Base-by-base conservation (phyloP, 2,329 filamentous ascomycete genomes). In the Fusarium sp. region DNA sequence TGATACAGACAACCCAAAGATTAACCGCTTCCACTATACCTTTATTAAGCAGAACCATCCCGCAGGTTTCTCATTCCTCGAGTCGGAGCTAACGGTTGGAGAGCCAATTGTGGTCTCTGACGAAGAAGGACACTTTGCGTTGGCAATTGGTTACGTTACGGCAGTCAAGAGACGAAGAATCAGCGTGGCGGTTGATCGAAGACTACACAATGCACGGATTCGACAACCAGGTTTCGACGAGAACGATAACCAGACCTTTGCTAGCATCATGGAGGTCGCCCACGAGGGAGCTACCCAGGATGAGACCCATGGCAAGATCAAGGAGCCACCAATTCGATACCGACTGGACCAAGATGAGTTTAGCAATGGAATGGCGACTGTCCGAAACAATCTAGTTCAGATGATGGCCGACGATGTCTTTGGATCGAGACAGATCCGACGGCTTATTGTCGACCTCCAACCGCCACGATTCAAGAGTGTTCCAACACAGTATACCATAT, bases 291-390 rank as follows among this genome's bases (percentile, higher is more conserved):
- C 85, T 38, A 84, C 83, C 0, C 84, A 86, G 27, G 85, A 89
- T 38, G 84, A 89, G 66, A 86, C 87, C 6, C 82, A 89, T 45
- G 85, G 84, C 31, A 88, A 86, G 74, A 85, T 87, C 73, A 85
- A 87, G 67, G 85, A 87, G 66, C 82, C 88, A 5, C 89, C 89
- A 5, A 84, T 93, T 7, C 87, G 90, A 58, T 99, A 98, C 78
- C 93, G 96, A 27, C 86, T 99, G 5, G 96, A 99, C 83, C 98
- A 98, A 81, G 96, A 99, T 78, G 96, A 99, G 80, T 99, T 99
- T 83, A 97, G 94, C 83, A 98, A 97, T 78, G 96, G 96, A 66
- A 97, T 99, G 94, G 95, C 96, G 4, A 93, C 93, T 34, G 94
- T 98, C 54, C 92, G 96, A 62, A 98, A 98, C 83, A 99, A 98